Percentiles rank a stretch among this genome's conserved stretches.
phyloP scores from a whole-genome alignment of 2,329 filamentous ascomycete genomes.

The Aspergillus floridensis region DNA sequence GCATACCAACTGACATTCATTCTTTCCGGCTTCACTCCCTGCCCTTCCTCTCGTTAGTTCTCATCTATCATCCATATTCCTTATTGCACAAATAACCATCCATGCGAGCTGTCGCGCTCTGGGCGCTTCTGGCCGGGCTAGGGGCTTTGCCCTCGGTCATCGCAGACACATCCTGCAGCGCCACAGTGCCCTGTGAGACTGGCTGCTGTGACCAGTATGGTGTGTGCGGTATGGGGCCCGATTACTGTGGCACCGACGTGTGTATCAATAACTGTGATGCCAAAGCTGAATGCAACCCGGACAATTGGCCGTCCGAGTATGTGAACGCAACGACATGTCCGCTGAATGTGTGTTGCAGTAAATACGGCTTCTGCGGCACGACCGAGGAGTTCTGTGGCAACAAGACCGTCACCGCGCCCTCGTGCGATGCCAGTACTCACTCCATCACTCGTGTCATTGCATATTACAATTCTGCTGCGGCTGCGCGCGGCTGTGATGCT shows the following conservation, averaged over 20 bases:
- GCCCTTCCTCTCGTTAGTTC: no score
- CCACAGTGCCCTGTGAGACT: no score
- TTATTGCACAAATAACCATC: no score
- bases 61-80: no score
- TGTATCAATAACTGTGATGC: slow-evolving; percentile 7
- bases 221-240: not conserved
- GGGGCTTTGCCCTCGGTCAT: no score
- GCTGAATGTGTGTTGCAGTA: slow-evolving; percentile 8
- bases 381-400: slow-evolving; percentile 14
- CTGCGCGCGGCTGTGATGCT: slow-evolving; percentile 2
- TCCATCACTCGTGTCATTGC: slow-evolving; percentile 12
- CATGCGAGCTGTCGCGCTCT: no score
- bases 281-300: slow-evolving; percentile 8
- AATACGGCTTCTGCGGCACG: slow-evolving; percentile 10
- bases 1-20: no score
- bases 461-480: slow-evolving; percentile 17
- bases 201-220: no score
- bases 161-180: no score
- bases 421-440: slow-evolving; percentile 4
- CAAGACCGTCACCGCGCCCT: slow-evolving; percentile 3
- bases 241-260: slow-evolving; percentile 1
- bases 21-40: no score
- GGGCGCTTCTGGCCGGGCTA: no score
- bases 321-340: not conserved
- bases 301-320: not conserved